Conservation (phyloP, 306 rosid species). For the Herpetospermum pedunculosum region DNA sequence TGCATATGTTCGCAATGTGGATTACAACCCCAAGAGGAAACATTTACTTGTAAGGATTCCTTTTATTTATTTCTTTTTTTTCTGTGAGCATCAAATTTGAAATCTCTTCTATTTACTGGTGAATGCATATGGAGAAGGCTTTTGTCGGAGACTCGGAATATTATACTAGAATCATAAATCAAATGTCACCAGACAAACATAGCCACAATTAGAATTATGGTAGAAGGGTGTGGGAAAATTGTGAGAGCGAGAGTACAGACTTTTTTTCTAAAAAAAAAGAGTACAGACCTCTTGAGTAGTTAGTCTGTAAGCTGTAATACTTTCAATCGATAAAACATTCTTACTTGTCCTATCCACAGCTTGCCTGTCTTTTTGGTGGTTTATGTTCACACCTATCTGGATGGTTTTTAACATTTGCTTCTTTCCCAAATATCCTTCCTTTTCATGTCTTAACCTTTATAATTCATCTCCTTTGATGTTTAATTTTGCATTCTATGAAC, state of each 20-base stretch:
- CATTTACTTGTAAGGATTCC: slow-evolving; percentile 66
- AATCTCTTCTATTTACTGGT: not conserved
- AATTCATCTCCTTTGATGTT: not conserved
- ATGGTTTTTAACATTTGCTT: not conserved
- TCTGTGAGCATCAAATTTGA: not conserved
- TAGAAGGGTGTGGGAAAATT: not conserved
- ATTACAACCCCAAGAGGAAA: slow-evolving; percentile 56
- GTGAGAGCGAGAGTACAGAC: not conserved
- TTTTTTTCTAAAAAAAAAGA: not conserved
- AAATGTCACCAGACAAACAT: not conserved
- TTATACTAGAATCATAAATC: not conserved
- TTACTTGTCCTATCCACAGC: not conserved
- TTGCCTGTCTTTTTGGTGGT: not conserved
- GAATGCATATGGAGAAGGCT: not conserved
- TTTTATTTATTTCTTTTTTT: not conserved
- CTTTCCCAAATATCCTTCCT: not conserved
- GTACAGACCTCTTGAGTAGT: not conserved
- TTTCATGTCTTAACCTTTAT: not conserved
- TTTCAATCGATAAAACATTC: not conserved
- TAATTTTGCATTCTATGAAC: not conserved
- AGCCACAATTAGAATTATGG: not conserved
- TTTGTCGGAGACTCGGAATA: not conserved
- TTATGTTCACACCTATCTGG: not conserved
- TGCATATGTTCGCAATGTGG: slow-evolving; percentile 67
- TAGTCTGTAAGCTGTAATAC: no score